phyloP scores from a whole-genome alignment of 495 filamentous ascomycete species.

The Xanthoparmelia taractica region DNA sequence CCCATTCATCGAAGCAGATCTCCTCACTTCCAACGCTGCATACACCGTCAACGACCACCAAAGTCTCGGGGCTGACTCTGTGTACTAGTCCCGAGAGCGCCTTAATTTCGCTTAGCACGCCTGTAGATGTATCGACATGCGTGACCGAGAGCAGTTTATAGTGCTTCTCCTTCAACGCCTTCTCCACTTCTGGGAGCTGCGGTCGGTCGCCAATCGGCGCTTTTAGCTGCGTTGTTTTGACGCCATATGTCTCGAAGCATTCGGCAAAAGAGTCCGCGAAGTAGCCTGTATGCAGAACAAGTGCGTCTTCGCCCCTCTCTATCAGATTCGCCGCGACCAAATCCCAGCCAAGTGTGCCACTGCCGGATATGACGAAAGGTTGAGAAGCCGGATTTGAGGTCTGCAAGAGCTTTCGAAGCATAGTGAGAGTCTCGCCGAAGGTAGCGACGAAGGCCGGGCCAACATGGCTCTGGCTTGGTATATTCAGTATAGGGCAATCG shows the following conservation, averaged over 20 bases:
- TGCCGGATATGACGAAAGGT: slow-evolving; percentile 88
- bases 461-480: slow-evolving; percentile 82
- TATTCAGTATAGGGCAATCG: slow-evolving; percentile 3
- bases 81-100: slow-evolving; percentile 72
- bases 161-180: slow-evolving; percentile 74
- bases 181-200: slow-evolving; percentile 78
- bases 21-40: slow-evolving; percentile 96
- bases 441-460: slow-evolving; percentile 76
- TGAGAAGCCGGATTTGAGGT: slow-evolving; percentile 73
- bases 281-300: slow-evolving; percentile 93
- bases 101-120: slow-evolving; percentile 86
- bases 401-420: slow-evolving; percentile 89
- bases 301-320: slow-evolving; percentile 79
- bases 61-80: slow-evolving; percentile 77
- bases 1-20: slow-evolving; percentile 92
- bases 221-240: slow-evolving; percentile 78
- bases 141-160: slow-evolving; percentile 93
- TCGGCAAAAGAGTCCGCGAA: slow-evolving; percentile 93
- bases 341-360: slow-evolving; percentile 95
- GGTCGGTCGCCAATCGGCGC: slow-evolving; percentile 82
- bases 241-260: slow-evolving; percentile 86
- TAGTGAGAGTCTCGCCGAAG: slow-evolving; percentile 81
- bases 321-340: slow-evolving; percentile 83
- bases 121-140: slow-evolving; percentile 94
- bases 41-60: slow-evolving; percentile 89